Percentiles rank a stretch among this genome's conserved stretches.
These are phyloP conservation scores for Nannochloris sp. DNA, from an alignment of 139 green algal species.

Conservation along the genomic window DNA sequence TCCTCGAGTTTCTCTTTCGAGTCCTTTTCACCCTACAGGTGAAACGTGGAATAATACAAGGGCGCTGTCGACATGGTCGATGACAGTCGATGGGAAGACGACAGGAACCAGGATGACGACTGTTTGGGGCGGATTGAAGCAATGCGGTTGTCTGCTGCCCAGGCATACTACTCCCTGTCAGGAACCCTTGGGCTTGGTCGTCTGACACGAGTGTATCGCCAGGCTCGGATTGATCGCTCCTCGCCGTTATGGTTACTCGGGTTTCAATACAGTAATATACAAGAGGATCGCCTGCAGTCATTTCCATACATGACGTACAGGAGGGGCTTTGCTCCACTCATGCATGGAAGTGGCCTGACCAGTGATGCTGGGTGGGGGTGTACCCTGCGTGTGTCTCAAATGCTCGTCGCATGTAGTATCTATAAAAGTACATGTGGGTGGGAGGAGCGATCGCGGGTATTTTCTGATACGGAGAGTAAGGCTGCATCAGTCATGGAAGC, in stretches of 20 bases:
- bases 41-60: too few species aligned
- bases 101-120: neutral
- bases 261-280: slow-evolving; percentile 2
- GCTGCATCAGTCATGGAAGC: slow-evolving; percentile 34
- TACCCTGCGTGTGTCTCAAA: slow-evolving; percentile 88
- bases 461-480: neutral
- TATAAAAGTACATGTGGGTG: slow-evolving; percentile 41
- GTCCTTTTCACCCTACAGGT: too few species aligned
- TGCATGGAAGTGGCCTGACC: slow-evolving; percentile 29
- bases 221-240: neutral
- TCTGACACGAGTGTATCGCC: too few species aligned
- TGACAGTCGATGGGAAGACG: neutral
- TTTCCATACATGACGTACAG: slow-evolving; percentile 29
- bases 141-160: slow-evolving; percentile 17
- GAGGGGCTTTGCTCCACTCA: slow-evolving; percentile 16
- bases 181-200: slow-evolving; percentile 40
- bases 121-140: slow-evolving; percentile 8
- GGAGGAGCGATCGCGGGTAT: slow-evolving; percentile 23
- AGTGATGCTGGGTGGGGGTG: slow-evolving; percentile 89
- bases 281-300: slow-evolving; percentile 10
- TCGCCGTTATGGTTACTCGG: slow-evolving; percentile 19
- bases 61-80: too few species aligned
- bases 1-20: too few species aligned
- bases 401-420: slow-evolving; percentile 75
- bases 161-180: slow-evolving; percentile 35